These are phyloP conservation scores for Aquanectria penicillioides DNA, from an alignment of 2,329 filamentous ascomycete genomes.

Conservation along the genomic window DNA sequence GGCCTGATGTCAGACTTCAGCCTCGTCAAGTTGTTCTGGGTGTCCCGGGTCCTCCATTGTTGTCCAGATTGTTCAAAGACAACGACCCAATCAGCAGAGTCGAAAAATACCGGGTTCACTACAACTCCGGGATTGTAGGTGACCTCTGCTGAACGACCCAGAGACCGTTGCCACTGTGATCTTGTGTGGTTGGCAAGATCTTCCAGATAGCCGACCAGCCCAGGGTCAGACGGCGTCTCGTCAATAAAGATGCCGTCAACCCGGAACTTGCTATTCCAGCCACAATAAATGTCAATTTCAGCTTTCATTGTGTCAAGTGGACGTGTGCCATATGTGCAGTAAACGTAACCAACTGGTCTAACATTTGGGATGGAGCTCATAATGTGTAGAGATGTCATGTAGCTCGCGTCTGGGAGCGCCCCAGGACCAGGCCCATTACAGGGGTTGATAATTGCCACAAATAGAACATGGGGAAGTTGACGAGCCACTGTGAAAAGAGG, in stretches of 20 bases:
- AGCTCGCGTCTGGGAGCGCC: conserved; percentile 23
- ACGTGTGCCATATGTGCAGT: conserved; percentile 28
- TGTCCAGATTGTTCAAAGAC: conserved; percentile 24
- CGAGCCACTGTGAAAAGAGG: conserved; percentile 22
- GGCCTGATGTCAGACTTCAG: neutral
- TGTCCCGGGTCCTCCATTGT: conserved; percentile 13
- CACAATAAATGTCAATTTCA: conserved; percentile 23
- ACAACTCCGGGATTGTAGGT: conserved; percentile 26
- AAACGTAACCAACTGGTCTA: conserved; percentile 25
- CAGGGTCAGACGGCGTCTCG: conserved; percentile 23
- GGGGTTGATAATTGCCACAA: conserved; percentile 26
- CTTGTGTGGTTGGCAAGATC: conserved; percentile 22
- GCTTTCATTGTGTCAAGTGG: neutral
- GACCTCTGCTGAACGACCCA: conserved; percentile 10
- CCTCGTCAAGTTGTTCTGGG: neutral
- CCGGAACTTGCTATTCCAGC: conserved; percentile 24
- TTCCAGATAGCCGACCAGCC: neutral
- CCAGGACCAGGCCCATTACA: conserved; percentile 23
- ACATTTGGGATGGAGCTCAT: conserved; percentile 18
- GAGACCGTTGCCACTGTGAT: conserved; percentile 13
- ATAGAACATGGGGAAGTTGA: conserved; percentile 17
- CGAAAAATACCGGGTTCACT: conserved; percentile 18
- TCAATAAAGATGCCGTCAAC: conserved; percentile 31
- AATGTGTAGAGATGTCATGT: conserved; percentile 11
- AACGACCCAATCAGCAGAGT: conserved; percentile 19